Percentiles rank a stretch among this genome's conserved stretches.
phyloP scores from a whole-genome alignment of 352 stramenopile genomes.

The Phytophthora sp. region DNA sequence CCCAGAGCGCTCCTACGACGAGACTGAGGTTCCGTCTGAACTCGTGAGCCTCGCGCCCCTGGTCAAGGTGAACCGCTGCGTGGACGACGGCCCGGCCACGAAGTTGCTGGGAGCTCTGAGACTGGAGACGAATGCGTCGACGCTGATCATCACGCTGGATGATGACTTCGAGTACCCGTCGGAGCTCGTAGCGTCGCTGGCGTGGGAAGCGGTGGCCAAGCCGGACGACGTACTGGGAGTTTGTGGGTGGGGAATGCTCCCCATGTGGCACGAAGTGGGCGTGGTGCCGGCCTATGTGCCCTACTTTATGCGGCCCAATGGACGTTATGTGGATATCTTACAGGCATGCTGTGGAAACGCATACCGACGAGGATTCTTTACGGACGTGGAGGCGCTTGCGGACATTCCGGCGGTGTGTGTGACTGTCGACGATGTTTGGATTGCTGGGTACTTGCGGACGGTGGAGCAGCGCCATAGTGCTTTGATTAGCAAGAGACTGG shows the following conservation, averaged over 20 bases:
- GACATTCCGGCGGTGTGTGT: constrained; percentile 74
- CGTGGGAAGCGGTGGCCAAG: constrained; percentile 70
- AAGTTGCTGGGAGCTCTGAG: constrained; percentile 76
- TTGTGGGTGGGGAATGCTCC: constrained; percentile 83
- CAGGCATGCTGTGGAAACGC: constrained; percentile 75
- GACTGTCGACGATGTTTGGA: constrained; percentile 86
- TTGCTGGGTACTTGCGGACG: constrained; percentile 77
- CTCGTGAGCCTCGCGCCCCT: constrained; percentile 54
- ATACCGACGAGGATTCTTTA: constrained; percentile 81
- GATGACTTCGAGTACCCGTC: constrained; percentile 85
- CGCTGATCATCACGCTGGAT: constrained; percentile 82
- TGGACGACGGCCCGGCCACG: constrained; percentile 81
- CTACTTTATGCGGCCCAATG: constrained; percentile 78
- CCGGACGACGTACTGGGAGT: constrained; percentile 70
- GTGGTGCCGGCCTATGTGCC: constrained; percentile 82
- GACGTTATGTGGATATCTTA: constrained; percentile 80
- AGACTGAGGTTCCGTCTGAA: constrained; percentile 59
- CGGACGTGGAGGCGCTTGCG: constrained; percentile 67
- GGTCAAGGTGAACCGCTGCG: constrained; percentile 73
- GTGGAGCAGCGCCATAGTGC: constrained; percentile 64
- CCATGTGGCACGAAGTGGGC: constrained; percentile 75
- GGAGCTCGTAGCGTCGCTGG: constrained; percentile 63
- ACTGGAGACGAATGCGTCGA: constrained; percentile 61
- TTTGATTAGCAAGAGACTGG: constrained; percentile 81
- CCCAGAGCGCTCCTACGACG: constrained; percentile 75